Evolutionary conservation across 208 protist genomes (phyloP).

Genomic region (Phytomonas sp.): DNA sequence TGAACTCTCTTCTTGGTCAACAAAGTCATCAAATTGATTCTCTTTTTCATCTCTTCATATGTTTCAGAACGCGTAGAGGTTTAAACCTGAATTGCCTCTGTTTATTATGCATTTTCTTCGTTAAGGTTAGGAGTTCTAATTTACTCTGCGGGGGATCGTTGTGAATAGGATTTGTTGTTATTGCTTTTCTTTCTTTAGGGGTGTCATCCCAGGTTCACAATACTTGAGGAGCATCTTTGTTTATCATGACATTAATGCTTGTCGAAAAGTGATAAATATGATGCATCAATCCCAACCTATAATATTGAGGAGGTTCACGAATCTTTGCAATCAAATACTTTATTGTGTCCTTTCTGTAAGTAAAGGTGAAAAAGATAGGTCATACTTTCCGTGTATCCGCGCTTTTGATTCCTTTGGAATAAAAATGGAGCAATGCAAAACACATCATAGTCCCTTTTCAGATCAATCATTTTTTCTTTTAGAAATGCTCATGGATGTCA

Average conservation of each 20-base stretch:
- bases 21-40: not conserved
- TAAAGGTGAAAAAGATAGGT: not conserved
- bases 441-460: not conserved
- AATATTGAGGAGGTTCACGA: not conserved
- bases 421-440: not conserved
- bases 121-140: not conserved
- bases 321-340: not conserved
- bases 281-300: not conserved
- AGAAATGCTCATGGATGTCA: slow-evolving; percentile 52
- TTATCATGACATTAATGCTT: not conserved
- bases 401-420: not conserved
- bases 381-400: not conserved
- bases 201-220: not conserved
- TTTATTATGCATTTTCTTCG: not conserved
- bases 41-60: not conserved
- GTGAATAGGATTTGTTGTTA: not conserved
- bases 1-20: not conserved
- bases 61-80: not conserved
- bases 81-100: not conserved
- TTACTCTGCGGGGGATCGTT: not conserved
- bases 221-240: not conserved
- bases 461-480: slow-evolving; percentile 12
- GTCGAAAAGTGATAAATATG: not conserved
- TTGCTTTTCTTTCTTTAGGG: not conserved
- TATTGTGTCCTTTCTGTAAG: not conserved